Evolutionary conservation across 1,139 yeast species (phyloP), one percentile per base, ranked within the genome.

Genomic region (Diutina neorugosa): DNA sequence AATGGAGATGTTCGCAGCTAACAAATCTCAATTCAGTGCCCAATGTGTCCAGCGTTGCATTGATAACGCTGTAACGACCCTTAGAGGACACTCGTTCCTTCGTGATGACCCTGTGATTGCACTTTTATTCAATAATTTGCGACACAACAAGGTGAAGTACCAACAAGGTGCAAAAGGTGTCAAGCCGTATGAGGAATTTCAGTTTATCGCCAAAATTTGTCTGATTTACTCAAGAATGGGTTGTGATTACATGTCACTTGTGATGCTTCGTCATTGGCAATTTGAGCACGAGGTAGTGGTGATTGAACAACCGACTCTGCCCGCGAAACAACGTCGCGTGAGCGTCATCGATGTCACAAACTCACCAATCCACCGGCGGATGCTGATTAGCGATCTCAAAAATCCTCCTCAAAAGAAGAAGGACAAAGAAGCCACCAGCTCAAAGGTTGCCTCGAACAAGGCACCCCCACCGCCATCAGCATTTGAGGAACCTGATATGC

Each of bases 221-320:
- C 70, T 77, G 50, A 85, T 88, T 55, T 87, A 89, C 61, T 73
- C 81, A 14, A 73, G 96, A 55, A 89, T 91, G 96, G 98, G 98
- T 0, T 91, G 98, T 69, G 96, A 91, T 60, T 78, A 82, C 57
- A 65, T 91, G 51, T 83, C 91, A 0, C 63, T 87, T 19, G 75
- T 82, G 51, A 65, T 90, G 52, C 69, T 86, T 3, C 71, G 71
- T 52, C 80, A 78, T 55, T 91, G 97, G 97, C 69, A 69, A 37
- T 91, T 90, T 62, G 66, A 46, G 18, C 50, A 46, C 27, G 50
- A 46, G 7, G 37, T 46, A n/a, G 21, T 46, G n/a, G 40, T 46
- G n/a, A 7, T 16, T 5, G 50, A 25, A 18, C 25, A 18, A 18
- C 50, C 50, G 7, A 25, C 50, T 11, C 37, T 25, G 40, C 50